Base-by-base conservation (phyloP, 2,329 filamentous ascomycete genomes). In the Pseudogymnoascus sp. region DNA sequence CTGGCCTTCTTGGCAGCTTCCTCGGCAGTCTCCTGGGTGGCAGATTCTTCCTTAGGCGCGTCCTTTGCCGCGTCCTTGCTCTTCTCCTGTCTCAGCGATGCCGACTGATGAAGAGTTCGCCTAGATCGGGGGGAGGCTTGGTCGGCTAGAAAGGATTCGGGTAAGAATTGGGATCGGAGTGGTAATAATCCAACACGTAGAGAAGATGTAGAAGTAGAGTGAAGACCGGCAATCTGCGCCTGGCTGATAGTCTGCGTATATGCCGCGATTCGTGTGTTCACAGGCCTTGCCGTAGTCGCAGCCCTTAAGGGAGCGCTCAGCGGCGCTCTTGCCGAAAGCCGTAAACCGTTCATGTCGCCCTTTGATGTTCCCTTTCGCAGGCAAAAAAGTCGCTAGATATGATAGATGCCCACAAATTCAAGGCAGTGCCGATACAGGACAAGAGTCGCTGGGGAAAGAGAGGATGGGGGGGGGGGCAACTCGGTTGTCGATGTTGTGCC, bases 161-260 rank as follows among this genome's bases (percentile, higher is more conserved):
- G 75, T 71, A 78, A 68, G 74, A 77, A 69, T 75, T 74, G 69
- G 69, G 78, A 73, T 64, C 72, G 65, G 60, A 75, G 67, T 39
- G 62, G 62, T 43, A 63, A 43, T 25, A 64, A 39, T 28, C 25
- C 23, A 74, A 76, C 71, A 64, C 73, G 72, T 69, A 69, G 65
- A 64, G 71, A 67, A 23, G 63, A 70, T 64, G 72, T 68, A 62
- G 72, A 72, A 34, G 69, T 69, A 31, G 63, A 69, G 64, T 67
- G 66, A 62, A 69, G 16, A 62, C 65, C 63, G 19, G 70, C 69
- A 23, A 16, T 64, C 41, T 72, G 71, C 48, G 69, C 71, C 62
- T 75, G 75, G 62, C 72, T 73, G 37, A 77, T 67, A 51, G 75
- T 69, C 64, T 72, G 72, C 67, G 73, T 75, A 63, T 71, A 74